Base-by-base conservation (phyloP, 1,139 yeast genomes). In the Diutina sp. region DNA sequence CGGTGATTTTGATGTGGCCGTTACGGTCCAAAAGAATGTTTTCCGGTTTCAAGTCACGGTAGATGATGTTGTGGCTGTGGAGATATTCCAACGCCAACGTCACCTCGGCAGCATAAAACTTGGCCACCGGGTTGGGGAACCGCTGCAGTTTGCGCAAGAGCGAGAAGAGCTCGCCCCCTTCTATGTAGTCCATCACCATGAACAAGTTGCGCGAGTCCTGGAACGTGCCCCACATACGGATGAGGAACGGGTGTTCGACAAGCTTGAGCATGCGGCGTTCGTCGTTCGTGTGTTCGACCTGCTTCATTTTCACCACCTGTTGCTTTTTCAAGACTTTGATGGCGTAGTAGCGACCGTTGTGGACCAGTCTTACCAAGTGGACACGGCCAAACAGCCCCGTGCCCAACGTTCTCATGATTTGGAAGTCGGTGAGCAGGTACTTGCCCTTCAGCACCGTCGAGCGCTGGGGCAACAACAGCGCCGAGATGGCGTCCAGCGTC, bases 361-460 rank as follows among this genome's bases (percentile, higher is more conserved):
- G 85, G 18, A 79, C 80, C 0, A 82, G 77, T 56, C 84, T 68
- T 16, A 80, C 84, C 60, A 81, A 68, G 66, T 81, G 85, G 53
- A 81, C 85, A 59, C 85, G 67, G n/a, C 85, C 85, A 66, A 81
- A 81, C 2, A 83, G 79, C 1, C 85, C 85, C 0, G 85, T 81
- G 2, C 85, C 85, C 57, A 81, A 69, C 6, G 85, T 81, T 59
- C 84, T 70, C 69, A 81, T 70, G 54, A 80, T 72, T 56, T 74
- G 77, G 62, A 81, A 81, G 63, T 81, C 85, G 46, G 72, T 69
- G 46, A 81, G 65, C 5, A 82, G 72, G 63, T 80, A 80, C 63
- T 80, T 80, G n/a, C 85, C 85, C 60, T 79, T 80, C 51, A 84
- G 60, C 9, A 58, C 61, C 14, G 62, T 60, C 69, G 41, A 55